Conservation (phyloP, 2,329 filamentous ascomycete species). For the Aspergillus sp. region DNA sequence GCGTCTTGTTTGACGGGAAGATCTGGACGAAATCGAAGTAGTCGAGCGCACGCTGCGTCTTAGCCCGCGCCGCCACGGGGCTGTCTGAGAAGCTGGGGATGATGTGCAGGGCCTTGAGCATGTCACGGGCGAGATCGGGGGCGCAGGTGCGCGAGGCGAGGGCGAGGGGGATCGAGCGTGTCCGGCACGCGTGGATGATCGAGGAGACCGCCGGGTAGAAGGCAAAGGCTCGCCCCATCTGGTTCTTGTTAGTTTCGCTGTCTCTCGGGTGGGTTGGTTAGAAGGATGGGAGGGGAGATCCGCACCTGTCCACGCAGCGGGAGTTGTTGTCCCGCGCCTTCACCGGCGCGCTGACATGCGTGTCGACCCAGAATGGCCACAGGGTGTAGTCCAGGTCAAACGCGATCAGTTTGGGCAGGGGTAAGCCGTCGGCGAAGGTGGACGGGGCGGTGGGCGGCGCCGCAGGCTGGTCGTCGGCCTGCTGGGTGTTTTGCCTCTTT, state of each 20-base stretch:
- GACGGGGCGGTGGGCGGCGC: conserved; percentile 36
- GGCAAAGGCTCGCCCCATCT: conserved; percentile 55
- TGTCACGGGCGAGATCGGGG: conserved; percentile 68
- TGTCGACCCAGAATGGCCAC: conserved; percentile 99
- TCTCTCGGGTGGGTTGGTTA: too few species aligned
- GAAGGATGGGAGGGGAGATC: neutral
- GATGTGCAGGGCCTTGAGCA: conserved; percentile 65
- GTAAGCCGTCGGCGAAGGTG: conserved; percentile 56
- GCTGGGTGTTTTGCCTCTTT: conserved; percentile 25
- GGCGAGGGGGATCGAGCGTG: conserved; percentile 50
- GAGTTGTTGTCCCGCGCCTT: conserved; percentile 49
- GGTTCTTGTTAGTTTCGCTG: conserved; percentile 4
- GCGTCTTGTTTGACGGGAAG: conserved; percentile 70
- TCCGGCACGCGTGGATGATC: conserved; percentile 54
- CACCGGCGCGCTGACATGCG: conserved; percentile 70
- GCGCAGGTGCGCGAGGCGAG: conserved; percentile 74
- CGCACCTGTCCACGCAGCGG: conserved; percentile 34
- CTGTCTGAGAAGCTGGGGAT: conserved; percentile 37
- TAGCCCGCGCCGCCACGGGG: conserved; percentile 28
- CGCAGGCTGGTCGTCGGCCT: conserved; percentile 27
- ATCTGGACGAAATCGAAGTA: conserved; percentile 53
- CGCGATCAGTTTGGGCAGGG: conserved; percentile 72
- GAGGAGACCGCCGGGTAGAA: conserved; percentile 63
- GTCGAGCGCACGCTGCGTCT: conserved; percentile 41
- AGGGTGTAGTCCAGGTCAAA: conserved; percentile 97